Percentiles rank a stretch among this genome's conserved stretches.
These are phyloP conservation scores for Heritiera fomes DNA, from an alignment of 345 rosid genomes.

Conservation along the genomic window DNA sequence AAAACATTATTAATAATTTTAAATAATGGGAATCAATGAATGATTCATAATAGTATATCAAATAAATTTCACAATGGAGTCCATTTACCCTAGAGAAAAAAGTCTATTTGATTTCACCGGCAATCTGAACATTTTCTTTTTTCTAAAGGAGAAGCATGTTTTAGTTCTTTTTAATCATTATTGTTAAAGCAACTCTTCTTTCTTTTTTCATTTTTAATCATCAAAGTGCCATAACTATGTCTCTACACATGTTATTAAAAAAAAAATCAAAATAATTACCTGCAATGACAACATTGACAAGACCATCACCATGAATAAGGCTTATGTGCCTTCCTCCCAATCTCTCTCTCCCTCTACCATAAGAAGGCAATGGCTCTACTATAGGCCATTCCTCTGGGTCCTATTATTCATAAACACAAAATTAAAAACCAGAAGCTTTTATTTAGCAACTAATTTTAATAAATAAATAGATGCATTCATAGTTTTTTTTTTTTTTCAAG, in stretches of 20 bases:
- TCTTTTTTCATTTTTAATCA: background rate
- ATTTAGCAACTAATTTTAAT: background rate
- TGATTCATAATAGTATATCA: background rate
- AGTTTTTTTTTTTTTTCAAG: background rate
- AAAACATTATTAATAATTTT: background rate
- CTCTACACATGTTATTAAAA: background rate
- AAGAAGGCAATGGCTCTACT: constrained; percentile 87
- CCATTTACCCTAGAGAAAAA: background rate
- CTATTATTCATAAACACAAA: constrained; percentile 38
- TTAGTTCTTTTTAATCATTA: background rate
- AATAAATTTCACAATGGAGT: background rate
- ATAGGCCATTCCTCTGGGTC: constrained; percentile 88
- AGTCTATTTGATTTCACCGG: background rate
- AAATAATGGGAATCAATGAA: background rate
- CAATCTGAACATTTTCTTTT: background rate
- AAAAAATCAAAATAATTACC: constrained; percentile 38
- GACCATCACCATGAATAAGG: constrained; percentile 94
- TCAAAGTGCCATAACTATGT: background rate
- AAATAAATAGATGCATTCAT: background rate
- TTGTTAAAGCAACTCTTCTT: background rate
- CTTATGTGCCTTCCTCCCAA: constrained; percentile 95
- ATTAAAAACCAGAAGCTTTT: background rate
- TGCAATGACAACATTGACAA: constrained; percentile 79
- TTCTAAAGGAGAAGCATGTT: background rate
- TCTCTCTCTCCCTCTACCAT: constrained; percentile 99